Evolutionary conservation across 164 flowering plant species (phyloP), one percentile per base, ranked within the genome.

Genomic region (Chimonanthus praecox): DNA sequence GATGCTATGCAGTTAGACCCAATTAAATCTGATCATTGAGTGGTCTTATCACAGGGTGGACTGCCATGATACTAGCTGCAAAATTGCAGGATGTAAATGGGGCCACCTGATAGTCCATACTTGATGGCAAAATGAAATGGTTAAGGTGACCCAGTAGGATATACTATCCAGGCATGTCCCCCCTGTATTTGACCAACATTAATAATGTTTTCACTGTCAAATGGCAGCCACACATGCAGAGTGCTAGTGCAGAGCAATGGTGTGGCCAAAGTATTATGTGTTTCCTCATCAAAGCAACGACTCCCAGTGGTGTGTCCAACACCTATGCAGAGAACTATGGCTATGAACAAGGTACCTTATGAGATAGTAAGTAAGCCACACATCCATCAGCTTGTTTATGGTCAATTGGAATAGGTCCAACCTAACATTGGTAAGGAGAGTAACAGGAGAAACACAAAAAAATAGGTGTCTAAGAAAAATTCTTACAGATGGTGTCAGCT

Each of bases 401-500:
- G 33, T 33, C 33, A 33, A 33, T 33, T 33, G 33, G 33, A 33
- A 33, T 33, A 33, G 33, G 33, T 33, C 2, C 33, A 33, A 33
- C 33, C 33, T 33, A 33, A 33, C 33, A 33, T 33, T 33, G 33
- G 33, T 33, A 33, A 33, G 33, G 33, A 33, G 33, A 33, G 33
- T 33, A 33, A 33, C 33, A 33, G 33, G 33, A 33, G 33, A 33
- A 33, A 33, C 33, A 33, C 33, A 33, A 33, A 33, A 33, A 33
- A 33, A 33, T 9, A 3, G 1, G 18, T 21, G 33, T 33, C 33
- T 33, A 33, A 33, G 33, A 33, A 33, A 66, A 58, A 16, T 60
- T 78, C 90, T 83, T 69, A 94, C 99, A 20, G 94, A 90, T 76
- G 99, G 97, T 82, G 90, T 89, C 79, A 91, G 78, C 87, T 92